Conservation (phyloP, 2,329 filamentous ascomycete species). For the Botrytis elliptica region DNA sequence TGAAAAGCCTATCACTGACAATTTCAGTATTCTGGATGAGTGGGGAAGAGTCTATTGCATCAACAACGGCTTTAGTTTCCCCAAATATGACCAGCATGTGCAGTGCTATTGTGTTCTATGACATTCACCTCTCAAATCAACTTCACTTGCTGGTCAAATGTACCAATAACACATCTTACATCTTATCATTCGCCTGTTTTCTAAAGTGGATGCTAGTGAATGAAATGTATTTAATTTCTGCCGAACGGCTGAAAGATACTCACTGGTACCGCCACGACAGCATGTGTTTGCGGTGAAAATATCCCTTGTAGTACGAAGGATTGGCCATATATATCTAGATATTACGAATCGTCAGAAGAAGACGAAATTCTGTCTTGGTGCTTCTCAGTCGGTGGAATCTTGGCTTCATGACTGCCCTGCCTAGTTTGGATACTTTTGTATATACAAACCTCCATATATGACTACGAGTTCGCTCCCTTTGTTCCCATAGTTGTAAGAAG, state of each 20-base stretch:
- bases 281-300: neutral
- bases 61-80: neutral
- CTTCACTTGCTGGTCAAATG: neutral
- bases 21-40: neutral
- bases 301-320: fast-evolving
- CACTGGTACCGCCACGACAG: fast-evolving
- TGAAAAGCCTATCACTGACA: neutral
- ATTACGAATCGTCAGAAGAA: neutral
- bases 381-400: neutral
- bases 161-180: neutral
- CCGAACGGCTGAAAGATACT: neutral
- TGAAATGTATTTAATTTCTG: neutral
- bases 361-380: neutral
- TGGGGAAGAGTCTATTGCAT: neutral
- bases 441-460: neutral
- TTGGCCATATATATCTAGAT: neutral
- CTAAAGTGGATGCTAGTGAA: neutral
- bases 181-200: neutral
- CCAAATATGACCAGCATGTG: neutral
- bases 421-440: neutral
- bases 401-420: neutral
- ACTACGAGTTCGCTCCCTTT: neutral
- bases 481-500: neutral
- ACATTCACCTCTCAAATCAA: neutral
- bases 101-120: neutral